Percentiles rank a stretch among this genome's conserved stretches.
Conservation (phyloP, 148 eudicot species). For the Tetragonia tetragonoides region DNA sequence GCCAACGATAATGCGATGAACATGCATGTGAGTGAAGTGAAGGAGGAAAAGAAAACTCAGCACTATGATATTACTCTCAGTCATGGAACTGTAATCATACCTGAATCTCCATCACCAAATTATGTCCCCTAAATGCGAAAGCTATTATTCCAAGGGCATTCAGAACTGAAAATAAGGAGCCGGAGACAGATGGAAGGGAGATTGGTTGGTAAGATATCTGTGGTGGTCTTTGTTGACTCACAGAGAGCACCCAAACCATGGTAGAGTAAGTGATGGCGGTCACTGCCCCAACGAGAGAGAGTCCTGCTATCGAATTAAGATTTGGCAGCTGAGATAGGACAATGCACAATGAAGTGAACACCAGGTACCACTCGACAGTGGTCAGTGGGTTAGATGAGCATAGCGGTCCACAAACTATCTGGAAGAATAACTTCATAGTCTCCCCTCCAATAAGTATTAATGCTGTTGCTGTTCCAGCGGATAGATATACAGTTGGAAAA, state of each 20-base stretch:
- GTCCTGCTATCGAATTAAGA: slow-evolving; percentile 95
- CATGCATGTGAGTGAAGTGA: too few species aligned
- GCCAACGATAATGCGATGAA: background rate
- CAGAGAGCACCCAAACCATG: slow-evolving; percentile 95
- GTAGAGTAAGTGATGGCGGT: slow-evolving; percentile 94
- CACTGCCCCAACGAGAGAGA: slow-evolving; percentile 91
- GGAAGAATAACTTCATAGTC: slow-evolving; percentile 91
- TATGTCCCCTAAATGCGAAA: slow-evolving; percentile 95
- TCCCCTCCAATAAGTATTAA: slow-evolving; percentile 93
- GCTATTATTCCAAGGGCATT: slow-evolving; percentile 97
- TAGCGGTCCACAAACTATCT: slow-evolving; percentile 85
- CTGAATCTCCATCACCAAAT: slow-evolving; percentile 93
- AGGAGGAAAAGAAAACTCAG: background rate
- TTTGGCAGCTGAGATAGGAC: slow-evolving; percentile 93
- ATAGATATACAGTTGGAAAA: slow-evolving; percentile 89
- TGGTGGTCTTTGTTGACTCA: slow-evolving; percentile 77
- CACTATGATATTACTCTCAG: background rate
- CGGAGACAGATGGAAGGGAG: slow-evolving; percentile 57
- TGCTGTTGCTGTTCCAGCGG: slow-evolving; percentile 96
- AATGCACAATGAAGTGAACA: slow-evolving; percentile 89
- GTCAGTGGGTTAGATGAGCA: slow-evolving; percentile 94
- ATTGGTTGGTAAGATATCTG: slow-evolving; percentile 68
- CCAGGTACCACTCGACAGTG: slow-evolving; percentile 97
- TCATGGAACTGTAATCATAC: slow-evolving; percentile 30
- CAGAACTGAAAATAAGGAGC: slow-evolving; percentile 66